phyloP scores from a whole-genome alignment of 2,329 filamentous ascomycete genomes.

The Fusarium albosuccineum region DNA sequence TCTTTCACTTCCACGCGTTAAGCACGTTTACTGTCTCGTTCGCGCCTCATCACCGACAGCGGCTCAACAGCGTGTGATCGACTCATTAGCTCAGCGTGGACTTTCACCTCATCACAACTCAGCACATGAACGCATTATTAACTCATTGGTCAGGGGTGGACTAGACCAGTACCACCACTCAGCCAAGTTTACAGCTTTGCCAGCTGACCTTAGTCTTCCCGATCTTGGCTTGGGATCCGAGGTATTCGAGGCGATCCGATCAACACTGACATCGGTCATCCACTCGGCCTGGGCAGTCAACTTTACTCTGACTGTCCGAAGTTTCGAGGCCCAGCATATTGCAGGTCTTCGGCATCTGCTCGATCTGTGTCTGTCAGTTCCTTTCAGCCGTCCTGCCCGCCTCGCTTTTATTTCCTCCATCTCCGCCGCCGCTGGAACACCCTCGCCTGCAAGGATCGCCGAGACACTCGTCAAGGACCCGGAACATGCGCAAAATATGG shows the following conservation, averaged over 20 bases:
- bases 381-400: conserved; percentile 48
- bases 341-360: conserved; percentile 61
- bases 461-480: conserved; percentile 54
- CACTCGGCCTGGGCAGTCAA: conserved; percentile 69
- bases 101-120: conserved; percentile 41
- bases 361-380: conserved; percentile 53
- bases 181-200: conserved; percentile 53
- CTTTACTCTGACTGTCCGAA: conserved; percentile 63
- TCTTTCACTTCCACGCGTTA: conserved; percentile 67
- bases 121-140: conserved; percentile 35
- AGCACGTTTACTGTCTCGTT: conserved; percentile 62
- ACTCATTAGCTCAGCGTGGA: conserved; percentile 50
- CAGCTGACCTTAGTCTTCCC: conserved; percentile 56
- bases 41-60: conserved; percentile 55
- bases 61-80: conserved; percentile 48
- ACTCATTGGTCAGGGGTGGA: conserved; percentile 51
- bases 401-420: conserved; percentile 62
- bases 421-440: conserved; percentile 50
- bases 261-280: conserved; percentile 57
- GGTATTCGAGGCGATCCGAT: conserved; percentile 44
- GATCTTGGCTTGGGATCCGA: conserved; percentile 55
- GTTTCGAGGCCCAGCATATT: conserved; percentile 62
- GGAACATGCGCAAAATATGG: conserved; percentile 60
- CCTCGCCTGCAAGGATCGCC: conserved; percentile 50
- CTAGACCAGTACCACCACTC: conserved; percentile 27